Evolutionary conservation across 345 rosid species (phyloP).

Genomic region (Melaleuca alternifolia): DNA sequence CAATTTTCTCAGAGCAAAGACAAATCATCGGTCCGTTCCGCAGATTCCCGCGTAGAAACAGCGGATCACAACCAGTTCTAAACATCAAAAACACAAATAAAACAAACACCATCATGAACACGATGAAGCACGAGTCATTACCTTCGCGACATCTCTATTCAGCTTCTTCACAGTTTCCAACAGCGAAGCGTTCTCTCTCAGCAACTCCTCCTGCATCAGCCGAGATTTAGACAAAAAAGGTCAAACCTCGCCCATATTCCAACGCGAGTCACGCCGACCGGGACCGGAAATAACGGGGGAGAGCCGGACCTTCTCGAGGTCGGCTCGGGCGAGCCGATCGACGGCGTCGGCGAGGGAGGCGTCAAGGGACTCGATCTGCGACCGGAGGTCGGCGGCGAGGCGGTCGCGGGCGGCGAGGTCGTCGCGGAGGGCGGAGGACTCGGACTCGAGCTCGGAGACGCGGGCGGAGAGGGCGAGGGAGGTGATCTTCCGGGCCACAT

Average conservation of each 20-base stretch:
- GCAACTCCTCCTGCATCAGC: constrained; percentile 49
- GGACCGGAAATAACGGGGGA: background rate
- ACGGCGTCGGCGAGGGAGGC: constrained; percentile 48
- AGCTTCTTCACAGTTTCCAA: constrained; percentile 67
- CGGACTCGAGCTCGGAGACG: constrained; percentile 76
- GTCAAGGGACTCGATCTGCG: constrained; percentile 60
- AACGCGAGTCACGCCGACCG: background rate
- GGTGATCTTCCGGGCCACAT: constrained; percentile 95
- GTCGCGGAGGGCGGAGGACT: constrained; percentile 43
- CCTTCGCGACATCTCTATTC: constrained; percentile 92
- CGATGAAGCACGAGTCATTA: background rate
- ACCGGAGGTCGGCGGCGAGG: constrained; percentile 45
- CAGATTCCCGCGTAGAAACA: background rate
- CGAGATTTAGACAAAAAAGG: background rate
- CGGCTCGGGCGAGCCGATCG: constrained; percentile 48
- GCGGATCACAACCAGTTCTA: background rate
- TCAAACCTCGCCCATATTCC: background rate
- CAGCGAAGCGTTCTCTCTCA: constrained; percentile 53
- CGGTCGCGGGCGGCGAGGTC: constrained; percentile 53
- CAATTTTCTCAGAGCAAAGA: background rate
- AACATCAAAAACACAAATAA: too few species aligned
- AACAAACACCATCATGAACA: background rate
- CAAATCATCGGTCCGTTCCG: background rate
- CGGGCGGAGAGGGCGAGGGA: constrained; percentile 88
- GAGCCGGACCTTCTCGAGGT: constrained; percentile 42